A percentile compares a stretch with the other conserved stretches of the same genome.
Evolutionary conservation across 1,284 basidiomycete genomes (phyloP).

Genomic region (Chalciporus sp.): DNA sequence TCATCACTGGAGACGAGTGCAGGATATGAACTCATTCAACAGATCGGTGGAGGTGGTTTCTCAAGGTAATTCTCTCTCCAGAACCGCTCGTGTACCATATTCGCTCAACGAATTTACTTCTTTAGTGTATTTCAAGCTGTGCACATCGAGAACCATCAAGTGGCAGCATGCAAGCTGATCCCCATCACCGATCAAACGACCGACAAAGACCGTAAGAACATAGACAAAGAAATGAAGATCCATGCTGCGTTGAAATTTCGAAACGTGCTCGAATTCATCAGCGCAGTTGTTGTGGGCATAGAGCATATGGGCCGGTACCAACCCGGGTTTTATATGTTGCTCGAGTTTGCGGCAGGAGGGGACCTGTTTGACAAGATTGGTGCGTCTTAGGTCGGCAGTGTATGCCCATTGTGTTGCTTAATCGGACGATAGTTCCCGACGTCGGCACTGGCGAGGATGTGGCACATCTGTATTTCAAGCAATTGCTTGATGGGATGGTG

Average conservation of each 20-base stretch:
- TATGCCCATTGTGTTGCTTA: background rate
- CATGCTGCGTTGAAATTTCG: conserved; percentile 82
- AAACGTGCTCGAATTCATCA: conserved; percentile 86
- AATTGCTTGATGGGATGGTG: conserved; percentile 82
- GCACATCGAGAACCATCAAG: conserved; percentile 60
- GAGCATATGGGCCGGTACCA: conserved; percentile 61
- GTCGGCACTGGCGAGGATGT: conserved; percentile 87
- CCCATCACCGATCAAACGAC: conserved; percentile 60
- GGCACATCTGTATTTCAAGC: conserved; percentile 90
- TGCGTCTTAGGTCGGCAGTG: conserved; percentile 36
- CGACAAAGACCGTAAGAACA: conserved; percentile 69
- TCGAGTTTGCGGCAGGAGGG: conserved; percentile 92
- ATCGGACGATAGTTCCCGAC: conserved; percentile 55
- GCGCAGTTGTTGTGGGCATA: conserved; percentile 74
- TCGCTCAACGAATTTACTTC: conserved; percentile 3
- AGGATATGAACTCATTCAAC: conserved; percentile 74
- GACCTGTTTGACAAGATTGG: conserved; percentile 99
- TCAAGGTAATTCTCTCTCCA: conserved; percentile 57
- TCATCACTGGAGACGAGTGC: background rate
- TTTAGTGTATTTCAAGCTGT: conserved; percentile 81
- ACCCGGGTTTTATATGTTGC: conserved; percentile 88
- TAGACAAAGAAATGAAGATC: conserved; percentile 93
- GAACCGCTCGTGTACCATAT: conserved; percentile 2
- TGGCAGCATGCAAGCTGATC: conserved; percentile 89
- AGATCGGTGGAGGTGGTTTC: conserved; percentile 86